Evolutionary conservation across 1,139 yeast species (phyloP).

Genomic region (Blastobotrys buckinghamii): DNA sequence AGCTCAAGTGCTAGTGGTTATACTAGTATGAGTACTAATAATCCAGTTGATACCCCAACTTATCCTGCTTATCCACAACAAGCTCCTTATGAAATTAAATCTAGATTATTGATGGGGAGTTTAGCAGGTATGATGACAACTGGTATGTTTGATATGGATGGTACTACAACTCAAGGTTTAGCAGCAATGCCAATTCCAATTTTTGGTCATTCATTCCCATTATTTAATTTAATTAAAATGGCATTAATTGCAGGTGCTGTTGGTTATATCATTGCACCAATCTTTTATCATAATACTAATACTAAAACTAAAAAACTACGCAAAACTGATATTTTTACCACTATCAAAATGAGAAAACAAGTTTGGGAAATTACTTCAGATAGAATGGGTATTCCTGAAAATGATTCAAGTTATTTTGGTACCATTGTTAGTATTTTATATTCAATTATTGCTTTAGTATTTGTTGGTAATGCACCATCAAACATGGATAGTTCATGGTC

Average conservation of each 20-base stretch:
- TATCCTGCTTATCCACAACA: constrained; percentile 9
- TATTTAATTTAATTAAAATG: constrained; percentile 19
- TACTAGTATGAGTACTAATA: background rate
- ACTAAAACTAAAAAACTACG: constrained; percentile 3
- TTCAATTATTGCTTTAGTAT: constrained; percentile 1
- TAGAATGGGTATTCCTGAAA: constrained; percentile 9
- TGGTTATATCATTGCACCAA: constrained; percentile 23
- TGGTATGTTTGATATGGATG: constrained; percentile 24
- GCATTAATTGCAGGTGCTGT: constrained; percentile 29
- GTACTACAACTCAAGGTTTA: constrained; percentile 26
- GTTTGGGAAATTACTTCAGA: constrained; percentile 14
- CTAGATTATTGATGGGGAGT: constrained; percentile 28
- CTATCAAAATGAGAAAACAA: constrained; percentile 11
- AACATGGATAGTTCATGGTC: constrained; percentile 9
- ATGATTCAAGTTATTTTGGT: background rate
- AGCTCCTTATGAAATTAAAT: constrained; percentile 11
- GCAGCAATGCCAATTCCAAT: constrained; percentile 22
- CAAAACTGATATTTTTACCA: constrained; percentile 8
- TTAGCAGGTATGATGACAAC: constrained; percentile 38
- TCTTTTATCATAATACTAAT: background rate
- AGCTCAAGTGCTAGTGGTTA: constrained; percentile 4
- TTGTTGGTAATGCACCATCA: background rate
- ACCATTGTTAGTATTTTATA: background rate
- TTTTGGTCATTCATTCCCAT: constrained; percentile 14
- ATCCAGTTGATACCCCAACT: background rate